Evolutionary conservation across 345 rosid species (phyloP).

Genomic region (Orychophragmus violaceus): DNA sequence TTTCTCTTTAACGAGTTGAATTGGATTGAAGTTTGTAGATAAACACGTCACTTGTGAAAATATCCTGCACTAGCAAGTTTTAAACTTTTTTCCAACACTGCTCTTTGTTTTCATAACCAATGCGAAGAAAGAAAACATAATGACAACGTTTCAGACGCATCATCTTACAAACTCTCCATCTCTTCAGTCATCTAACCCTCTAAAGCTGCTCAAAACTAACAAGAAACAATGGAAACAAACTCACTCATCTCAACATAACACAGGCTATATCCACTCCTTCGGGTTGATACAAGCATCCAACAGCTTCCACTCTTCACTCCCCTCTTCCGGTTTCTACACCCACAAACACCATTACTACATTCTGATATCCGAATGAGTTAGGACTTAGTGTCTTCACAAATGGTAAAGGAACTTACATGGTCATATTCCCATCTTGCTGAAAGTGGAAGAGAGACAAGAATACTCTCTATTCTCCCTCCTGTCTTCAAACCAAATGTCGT

Average conservation of each 20-base stretch:
- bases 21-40: not conserved
- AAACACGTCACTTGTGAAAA: not conserved
- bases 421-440: constrained; percentile 97
- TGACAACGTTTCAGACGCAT: not conserved
- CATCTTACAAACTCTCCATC: constrained; percentile 7
- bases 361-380: not conserved
- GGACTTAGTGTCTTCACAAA: not conserved
- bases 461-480: constrained; percentile 94
- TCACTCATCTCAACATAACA: not conserved
- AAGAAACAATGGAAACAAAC: constrained; percentile 19
- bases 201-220: not conserved
- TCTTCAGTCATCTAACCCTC: constrained; percentile 13
- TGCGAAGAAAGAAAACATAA: not conserved
- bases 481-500: constrained; percentile 97
- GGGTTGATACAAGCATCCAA: constrained; percentile 97
- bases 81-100: too few species aligned
- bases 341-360: constrained; percentile 16
- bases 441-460: constrained; percentile 91
- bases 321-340: constrained; percentile 82
- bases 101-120: not conserved
- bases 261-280: constrained; percentile 66
- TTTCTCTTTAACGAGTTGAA: too few species aligned
- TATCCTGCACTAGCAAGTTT: not conserved
- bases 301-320: constrained; percentile 95
- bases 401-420: constrained; percentile 52